Evolutionary conservation across 495 filamentous ascomycete species (phyloP).

Genomic region (Aspergillus biplanus): DNA sequence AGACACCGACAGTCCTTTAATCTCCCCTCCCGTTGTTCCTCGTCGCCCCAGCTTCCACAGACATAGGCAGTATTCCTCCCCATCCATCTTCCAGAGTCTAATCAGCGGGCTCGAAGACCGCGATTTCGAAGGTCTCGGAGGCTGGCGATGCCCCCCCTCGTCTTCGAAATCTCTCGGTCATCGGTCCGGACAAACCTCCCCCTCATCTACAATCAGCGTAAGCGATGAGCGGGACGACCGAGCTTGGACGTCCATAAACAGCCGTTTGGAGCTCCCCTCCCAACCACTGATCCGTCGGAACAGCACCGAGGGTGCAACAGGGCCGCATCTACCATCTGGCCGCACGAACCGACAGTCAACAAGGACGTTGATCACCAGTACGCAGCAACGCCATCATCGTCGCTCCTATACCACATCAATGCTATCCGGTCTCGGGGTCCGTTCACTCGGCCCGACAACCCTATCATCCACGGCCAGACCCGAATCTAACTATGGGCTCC

Average conservation of each 20-base stretch:
- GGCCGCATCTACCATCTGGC: slow-evolving; percentile 4
- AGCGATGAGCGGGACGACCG: slow-evolving; percentile 55
- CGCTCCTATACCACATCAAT: slow-evolving; percentile 43
- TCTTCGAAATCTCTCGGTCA: slow-evolving; percentile 30
- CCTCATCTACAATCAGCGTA: slow-evolving; percentile 29
- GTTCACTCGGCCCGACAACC: slow-evolving; percentile 14
- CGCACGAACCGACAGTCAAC: slow-evolving; percentile 2
- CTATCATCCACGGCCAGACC: slow-evolving; percentile 21
- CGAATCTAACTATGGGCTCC: slow-evolving; percentile 16
- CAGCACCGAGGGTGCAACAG: slow-evolving; percentile 12
- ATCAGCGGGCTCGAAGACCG: slow-evolving; percentile 52
- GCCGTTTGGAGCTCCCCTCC: slow-evolving; percentile 68
- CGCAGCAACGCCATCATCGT: slow-evolving; percentile 33
- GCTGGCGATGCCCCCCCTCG: slow-evolving; percentile 59
- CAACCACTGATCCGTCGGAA: slow-evolving; percentile 33
- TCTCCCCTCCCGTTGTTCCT: slow-evolving; percentile 4
- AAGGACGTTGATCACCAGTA: not conserved
- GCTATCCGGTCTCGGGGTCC: slow-evolving; percentile 18
- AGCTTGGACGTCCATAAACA: slow-evolving; percentile 75
- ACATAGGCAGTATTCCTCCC: slow-evolving; percentile 3
- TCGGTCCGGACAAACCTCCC: slow-evolving; percentile 42
- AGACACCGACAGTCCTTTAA: not conserved
- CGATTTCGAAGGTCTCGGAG: slow-evolving; percentile 87
- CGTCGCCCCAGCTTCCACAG: slow-evolving; percentile 21
- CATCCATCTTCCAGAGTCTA: slow-evolving; percentile 33